These are phyloP conservation scores for Apocynum venetum DNA, from an alignment of 257 asterid species.

Conservation along the genomic window DNA sequence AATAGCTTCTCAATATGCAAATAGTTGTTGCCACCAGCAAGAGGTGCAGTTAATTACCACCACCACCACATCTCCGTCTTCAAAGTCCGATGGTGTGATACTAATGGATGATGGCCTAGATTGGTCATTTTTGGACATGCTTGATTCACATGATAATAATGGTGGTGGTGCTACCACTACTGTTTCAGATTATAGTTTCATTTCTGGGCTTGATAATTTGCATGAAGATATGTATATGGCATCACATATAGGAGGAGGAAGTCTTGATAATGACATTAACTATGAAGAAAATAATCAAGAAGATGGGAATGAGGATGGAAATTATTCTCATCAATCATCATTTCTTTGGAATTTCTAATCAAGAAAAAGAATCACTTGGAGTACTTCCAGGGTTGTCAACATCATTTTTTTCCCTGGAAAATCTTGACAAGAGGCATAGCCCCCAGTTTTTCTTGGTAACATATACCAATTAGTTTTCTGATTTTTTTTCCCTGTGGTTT, in stretches of 20 bases:
- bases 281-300: constrained; percentile 8
- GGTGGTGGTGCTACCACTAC: neutral
- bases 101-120: constrained; percentile 23
- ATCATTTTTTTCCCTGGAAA: neutral
- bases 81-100: constrained; percentile 18
- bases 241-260: constrained; percentile 19
- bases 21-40: neutral
- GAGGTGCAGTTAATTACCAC: neutral
- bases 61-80: constrained; percentile 13
- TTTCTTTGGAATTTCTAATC: constrained; percentile 55
- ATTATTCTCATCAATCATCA: constrained; percentile 23
- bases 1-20: constrained; percentile 43
- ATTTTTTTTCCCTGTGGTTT: no score
- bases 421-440: no score
- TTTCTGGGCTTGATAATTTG: constrained; percentile 17
- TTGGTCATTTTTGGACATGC: constrained; percentile 47
- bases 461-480: no score
- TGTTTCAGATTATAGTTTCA: constrained; percentile 12
- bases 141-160: constrained; percentile 14
- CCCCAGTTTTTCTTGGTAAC: no score
- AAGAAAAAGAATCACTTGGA: neutral
- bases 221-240: constrained; percentile 41
- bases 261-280: neutral
- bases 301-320: constrained; percentile 19
- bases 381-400: neutral